phyloP scores from a whole-genome alignment of 1,284 basidiomycete genomes.

The Ganoderma meredithae region DNA sequence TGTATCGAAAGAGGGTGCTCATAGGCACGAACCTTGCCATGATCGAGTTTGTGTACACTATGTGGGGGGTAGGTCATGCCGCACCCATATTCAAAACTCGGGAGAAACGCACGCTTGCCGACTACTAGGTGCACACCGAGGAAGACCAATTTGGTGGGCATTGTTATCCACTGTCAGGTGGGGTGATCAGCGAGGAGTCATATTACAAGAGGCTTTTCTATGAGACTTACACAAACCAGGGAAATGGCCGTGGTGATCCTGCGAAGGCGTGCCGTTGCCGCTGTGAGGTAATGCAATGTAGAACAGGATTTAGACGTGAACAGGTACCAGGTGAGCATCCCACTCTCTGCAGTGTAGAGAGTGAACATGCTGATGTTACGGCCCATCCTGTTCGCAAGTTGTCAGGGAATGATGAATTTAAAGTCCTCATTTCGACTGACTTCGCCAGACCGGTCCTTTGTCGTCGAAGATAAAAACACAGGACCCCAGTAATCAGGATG shows the following conservation, averaged over 20 bases:
- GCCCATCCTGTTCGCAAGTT: slow-evolving; percentile 22
- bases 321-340: slow-evolving; percentile 36
- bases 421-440: not conserved
- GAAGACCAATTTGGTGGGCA: slow-evolving; percentile 25
- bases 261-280: not conserved
- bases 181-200: not conserved
- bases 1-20: not conserved
- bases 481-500: slow-evolving; percentile 31
- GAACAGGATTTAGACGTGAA: not conserved
- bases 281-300: not conserved
- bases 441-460: slow-evolving; percentile 24
- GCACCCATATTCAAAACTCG: not conserved
- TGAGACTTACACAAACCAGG: slow-evolving; percentile 24
- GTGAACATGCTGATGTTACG: slow-evolving; percentile 32
- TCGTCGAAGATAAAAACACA: slow-evolving; percentile 31
- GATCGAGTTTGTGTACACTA: slow-evolving; percentile 28
- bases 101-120: slow-evolving; percentile 21
- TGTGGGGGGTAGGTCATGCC: slow-evolving; percentile 1
- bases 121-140: slow-evolving; percentile 25
- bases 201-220: not conserved
- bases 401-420: not conserved
- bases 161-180: slow-evolving; percentile 18
- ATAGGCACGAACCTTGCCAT: slow-evolving; percentile 20
- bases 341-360: slow-evolving; percentile 30
- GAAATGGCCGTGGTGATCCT: slow-evolving; percentile 22